Conservation (phyloP, 192 early-diverging fungal genomes). For the Mycoemilia scoparia region DNA sequence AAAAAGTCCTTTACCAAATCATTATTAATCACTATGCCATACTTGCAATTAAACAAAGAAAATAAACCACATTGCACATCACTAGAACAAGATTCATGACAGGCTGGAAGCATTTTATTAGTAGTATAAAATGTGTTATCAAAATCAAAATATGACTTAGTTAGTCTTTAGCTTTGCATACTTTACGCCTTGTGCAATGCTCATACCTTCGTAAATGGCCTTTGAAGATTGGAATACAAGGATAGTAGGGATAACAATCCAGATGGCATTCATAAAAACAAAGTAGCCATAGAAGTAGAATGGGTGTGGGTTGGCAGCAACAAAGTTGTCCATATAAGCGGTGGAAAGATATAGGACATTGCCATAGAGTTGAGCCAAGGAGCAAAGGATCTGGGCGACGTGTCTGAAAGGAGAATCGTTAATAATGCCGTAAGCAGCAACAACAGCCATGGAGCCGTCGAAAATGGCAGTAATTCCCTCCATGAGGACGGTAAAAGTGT, state of each 20-base stretch:
- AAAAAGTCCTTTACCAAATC: too few species aligned
- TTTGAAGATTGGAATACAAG: constrained; percentile 29
- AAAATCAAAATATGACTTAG: constrained; percentile 5
- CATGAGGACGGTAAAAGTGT: constrained; percentile 67
- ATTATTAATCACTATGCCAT: too few species aligned
- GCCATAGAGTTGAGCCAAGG: constrained; percentile 62
- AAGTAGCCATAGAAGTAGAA: constrained; percentile 88
- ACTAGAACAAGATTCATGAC: too few species aligned
- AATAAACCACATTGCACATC: too few species aligned
- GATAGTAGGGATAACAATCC: constrained; percentile 56
- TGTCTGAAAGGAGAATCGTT: constrained; percentile 33
- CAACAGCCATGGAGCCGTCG: constrained; percentile 40
- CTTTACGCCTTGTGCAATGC: constrained; percentile 25
- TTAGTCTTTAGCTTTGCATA: constrained; percentile 22
- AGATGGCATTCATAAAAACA: constrained; percentile 58
- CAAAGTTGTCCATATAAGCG: constrained; percentile 43
- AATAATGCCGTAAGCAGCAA: constrained; percentile 36
- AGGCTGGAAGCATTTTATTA: too few species aligned
- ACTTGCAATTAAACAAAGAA: too few species aligned
- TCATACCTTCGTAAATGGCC: constrained; percentile 34
- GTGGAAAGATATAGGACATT: constrained; percentile 68
- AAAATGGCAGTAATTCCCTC: constrained; percentile 73
- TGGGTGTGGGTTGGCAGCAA: constrained; percentile 49
- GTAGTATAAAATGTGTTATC: too few species aligned
- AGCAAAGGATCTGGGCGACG: constrained; percentile 35